These are phyloP conservation scores for Suhomyces sp. DNA, from an alignment of 805 yeast species.

Conservation along the genomic window DNA sequence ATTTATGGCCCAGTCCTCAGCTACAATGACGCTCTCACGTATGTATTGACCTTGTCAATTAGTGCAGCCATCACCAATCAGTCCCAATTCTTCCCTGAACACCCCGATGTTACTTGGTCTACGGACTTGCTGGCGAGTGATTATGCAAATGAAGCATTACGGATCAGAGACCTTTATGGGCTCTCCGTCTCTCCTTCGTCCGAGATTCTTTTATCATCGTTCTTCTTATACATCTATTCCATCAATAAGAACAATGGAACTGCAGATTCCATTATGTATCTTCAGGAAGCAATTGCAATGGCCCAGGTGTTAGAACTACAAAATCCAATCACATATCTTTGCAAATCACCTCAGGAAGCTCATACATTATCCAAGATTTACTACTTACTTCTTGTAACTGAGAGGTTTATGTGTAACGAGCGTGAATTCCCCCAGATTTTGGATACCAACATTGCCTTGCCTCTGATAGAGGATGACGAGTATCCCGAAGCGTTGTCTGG, in stretches of 20 bases:
- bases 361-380: conserved; percentile 34
- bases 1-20: conserved; percentile 6
- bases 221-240: conserved; percentile 34
- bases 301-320: conserved; percentile 34
- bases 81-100: conserved; percentile 13
- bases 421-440: conserved; percentile 33
- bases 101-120: conserved; percentile 15
- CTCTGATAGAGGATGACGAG: conserved; percentile 33
- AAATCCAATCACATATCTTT: conserved; percentile 22
- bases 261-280: conserved; percentile 25
- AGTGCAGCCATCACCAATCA: conserved; percentile 33
- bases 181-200: conserved; percentile 23
- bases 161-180: conserved; percentile 27
- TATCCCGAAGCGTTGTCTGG: conserved; percentile 30
- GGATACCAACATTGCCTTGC: conserved; percentile 31
- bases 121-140: conserved; percentile 13
- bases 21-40: conserved; percentile 18
- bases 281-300: conserved; percentile 35
- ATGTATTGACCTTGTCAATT: conserved; percentile 31
- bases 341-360: conserved; percentile 26
- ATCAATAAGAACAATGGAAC: conserved; percentile 25
- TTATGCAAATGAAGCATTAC: conserved; percentile 18
- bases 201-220: conserved; percentile 30
- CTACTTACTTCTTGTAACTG: conserved; percentile 33
- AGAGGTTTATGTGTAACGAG: conserved; percentile 35